A percentile compares a stretch with the other conserved stretches of the same genome.
Evolutionary conservation across 768 basidiomycete species (phyloP).

Genomic region (Termitomyces sp.): DNA sequence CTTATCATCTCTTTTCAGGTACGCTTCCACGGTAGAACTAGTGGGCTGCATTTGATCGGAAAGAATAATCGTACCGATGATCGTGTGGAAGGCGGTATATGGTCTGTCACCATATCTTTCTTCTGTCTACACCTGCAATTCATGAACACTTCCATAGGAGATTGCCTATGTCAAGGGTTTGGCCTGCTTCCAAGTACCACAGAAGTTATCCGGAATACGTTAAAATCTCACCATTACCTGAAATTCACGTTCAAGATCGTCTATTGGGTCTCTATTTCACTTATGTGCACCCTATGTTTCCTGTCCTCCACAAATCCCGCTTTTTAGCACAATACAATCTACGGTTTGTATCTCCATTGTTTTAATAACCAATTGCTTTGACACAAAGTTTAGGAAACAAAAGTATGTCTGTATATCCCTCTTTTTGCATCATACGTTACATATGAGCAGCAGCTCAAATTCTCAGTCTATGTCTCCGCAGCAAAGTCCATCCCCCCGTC

Average conservation of each 20-base stretch:
- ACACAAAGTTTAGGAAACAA: slow-evolving; percentile 15
- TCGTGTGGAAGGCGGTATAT: slow-evolving; percentile 66
- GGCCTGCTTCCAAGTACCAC: slow-evolving; percentile 57
- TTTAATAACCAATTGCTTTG: not conserved
- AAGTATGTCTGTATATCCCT: slow-evolving; percentile 9
- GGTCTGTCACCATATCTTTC: slow-evolving; percentile 34
- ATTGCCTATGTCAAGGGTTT: slow-evolving; percentile 72
- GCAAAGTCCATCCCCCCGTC: slow-evolving; percentile 32
- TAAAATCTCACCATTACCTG: slow-evolving; percentile 51
- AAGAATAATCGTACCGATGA: slow-evolving; percentile 63
- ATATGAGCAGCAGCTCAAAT: slow-evolving; percentile 1
- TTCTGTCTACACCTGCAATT: slow-evolving; percentile 15
- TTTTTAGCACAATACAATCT: slow-evolving; percentile 64
- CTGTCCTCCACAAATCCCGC: slow-evolving; percentile 69
- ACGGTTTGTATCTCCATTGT: slow-evolving; percentile 33
- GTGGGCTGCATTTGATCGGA: slow-evolving; percentile 74
- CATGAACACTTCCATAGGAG: slow-evolving; percentile 37
- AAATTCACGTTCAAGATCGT: slow-evolving; percentile 58
- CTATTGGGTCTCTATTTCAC: slow-evolving; percentile 77
- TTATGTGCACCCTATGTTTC: slow-evolving; percentile 81
- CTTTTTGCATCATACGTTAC: not conserved
- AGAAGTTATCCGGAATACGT: slow-evolving; percentile 41
- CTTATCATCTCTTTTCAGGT: slow-evolving; percentile 43
- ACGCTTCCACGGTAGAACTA: slow-evolving; percentile 78
- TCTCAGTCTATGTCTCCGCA: slow-evolving; percentile 25